A percentile compares a stretch with the other conserved stretches of the same genome.
phyloP scores from a whole-genome alignment of 148 eudicot genomes.

The Arctostaphylos glauca region DNA sequence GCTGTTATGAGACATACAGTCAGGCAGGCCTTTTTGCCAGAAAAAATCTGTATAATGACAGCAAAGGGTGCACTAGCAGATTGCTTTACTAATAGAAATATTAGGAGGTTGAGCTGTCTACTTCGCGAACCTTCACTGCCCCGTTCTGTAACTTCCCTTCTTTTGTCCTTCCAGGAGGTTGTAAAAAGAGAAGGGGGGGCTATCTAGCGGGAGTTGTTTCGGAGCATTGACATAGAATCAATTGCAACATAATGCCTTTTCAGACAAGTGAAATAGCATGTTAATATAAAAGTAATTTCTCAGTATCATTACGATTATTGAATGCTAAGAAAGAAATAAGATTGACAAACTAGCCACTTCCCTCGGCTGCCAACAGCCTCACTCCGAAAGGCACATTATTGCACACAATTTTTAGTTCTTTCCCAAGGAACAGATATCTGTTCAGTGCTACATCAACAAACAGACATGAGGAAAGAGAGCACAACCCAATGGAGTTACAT shows the following conservation, averaged over 20 bases:
- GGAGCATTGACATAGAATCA: neutral
- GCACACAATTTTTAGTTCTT: neutral
- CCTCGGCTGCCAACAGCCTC: neutral
- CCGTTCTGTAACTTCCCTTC: no score
- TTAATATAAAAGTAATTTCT: neutral
- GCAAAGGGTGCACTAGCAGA: neutral
- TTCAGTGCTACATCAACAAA: neutral
- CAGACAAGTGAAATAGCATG: neutral
- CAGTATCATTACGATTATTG: neutral
- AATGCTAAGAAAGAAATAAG: neutral
- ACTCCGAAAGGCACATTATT: neutral
- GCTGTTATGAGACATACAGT: neutral
- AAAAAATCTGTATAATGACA: neutral
- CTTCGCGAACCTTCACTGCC: no score
- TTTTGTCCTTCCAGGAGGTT: no score
- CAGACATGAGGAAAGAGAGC: neutral
- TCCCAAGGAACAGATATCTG: neutral
- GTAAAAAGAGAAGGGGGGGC: no score
- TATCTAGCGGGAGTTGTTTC: no score
- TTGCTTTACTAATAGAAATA: no score
- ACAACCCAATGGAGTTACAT: constrained; percentile 26
- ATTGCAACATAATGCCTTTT: neutral
- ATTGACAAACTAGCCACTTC: neutral
- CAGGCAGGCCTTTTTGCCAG: neutral
- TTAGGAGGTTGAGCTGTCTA: no score